These are phyloP conservation scores for Peronospora farinosa DNA, from an alignment of 352 stramenopile genomes.

Conservation along the genomic window DNA sequence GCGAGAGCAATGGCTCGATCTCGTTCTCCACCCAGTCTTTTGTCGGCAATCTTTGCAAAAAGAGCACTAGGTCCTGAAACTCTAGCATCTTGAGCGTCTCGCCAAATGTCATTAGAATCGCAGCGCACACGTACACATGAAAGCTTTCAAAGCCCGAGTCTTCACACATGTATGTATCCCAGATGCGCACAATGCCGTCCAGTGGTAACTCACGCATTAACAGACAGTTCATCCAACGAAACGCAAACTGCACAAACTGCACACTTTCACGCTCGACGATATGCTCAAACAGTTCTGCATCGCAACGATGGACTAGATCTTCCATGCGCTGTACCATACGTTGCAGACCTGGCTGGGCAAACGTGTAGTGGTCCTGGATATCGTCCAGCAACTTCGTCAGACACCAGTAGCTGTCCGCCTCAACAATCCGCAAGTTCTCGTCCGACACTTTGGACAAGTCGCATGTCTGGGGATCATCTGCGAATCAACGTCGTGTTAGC, in stretches of 20 bases:
- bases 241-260: constrained; percentile 99
- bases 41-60: constrained; percentile 95
- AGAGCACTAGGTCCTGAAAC: constrained; percentile 97
- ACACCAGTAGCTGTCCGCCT: constrained; percentile 99
- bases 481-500: constrained; percentile 5
- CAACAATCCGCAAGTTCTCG: constrained; percentile 76
- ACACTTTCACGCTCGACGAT: constrained; percentile 90
- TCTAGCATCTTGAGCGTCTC: constrained; percentile 91
- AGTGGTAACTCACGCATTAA: constrained; percentile 96
- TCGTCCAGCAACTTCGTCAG: constrained; percentile 97
- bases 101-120: constrained; percentile 97
- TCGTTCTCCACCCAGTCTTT: constrained; percentile 95
- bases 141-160: constrained; percentile 98
- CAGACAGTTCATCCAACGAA: constrained; percentile 99
- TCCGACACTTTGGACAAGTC: constrained; percentile 65
- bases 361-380: constrained; percentile 99
- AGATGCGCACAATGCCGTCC: constrained; percentile 93
- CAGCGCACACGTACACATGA: constrained; percentile 98
- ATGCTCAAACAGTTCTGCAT: constrained; percentile 92
- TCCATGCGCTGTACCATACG: constrained; percentile 97
- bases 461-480: constrained; percentile 69
- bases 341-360: constrained; percentile 96
- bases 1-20: constrained; percentile 96
- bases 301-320: constrained; percentile 95
- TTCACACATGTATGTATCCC: constrained; percentile 99